Evolutionary conservation across 2,329 filamentous ascomycete genomes (phyloP).

Genomic region (Alternaria sp.): DNA sequence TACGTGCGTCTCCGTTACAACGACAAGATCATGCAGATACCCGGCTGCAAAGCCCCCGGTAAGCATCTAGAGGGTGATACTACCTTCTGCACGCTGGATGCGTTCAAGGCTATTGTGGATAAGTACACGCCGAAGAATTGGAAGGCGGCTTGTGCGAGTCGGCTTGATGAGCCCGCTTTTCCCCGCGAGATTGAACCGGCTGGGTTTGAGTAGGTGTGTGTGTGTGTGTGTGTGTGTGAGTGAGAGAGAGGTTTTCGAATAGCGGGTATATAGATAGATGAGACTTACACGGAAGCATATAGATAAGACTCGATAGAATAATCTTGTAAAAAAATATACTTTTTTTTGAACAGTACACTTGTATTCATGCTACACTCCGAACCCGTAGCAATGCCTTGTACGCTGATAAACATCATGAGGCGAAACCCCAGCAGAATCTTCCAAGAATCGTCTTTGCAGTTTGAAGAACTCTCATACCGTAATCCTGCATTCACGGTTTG

Average conservation of each 20-base stretch:
- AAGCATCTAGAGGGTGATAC: constrained; percentile 89
- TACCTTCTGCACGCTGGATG: constrained; percentile 89
- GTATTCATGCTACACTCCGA: too few relatives aligned
- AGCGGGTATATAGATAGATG: neutral
- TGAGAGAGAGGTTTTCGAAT: too few relatives aligned
- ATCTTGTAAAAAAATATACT: too few relatives aligned
- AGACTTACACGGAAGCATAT: neutral
- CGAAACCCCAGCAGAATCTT: too few relatives aligned
- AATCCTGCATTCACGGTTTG: too few relatives aligned
- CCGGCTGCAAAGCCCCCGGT: constrained; percentile 77
- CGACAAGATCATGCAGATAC: constrained; percentile 80
- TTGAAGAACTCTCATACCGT: too few relatives aligned
- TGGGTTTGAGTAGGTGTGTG: constrained; percentile 34
- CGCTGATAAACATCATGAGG: too few relatives aligned
- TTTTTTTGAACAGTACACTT: too few relatives aligned
- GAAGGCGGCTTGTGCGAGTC: constrained; percentile 68
- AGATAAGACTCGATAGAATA: neutral
- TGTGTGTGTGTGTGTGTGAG: neutral
- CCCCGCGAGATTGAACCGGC: constrained; percentile 53
- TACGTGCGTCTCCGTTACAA: constrained; percentile 94
- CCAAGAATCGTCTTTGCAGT: too few relatives aligned
- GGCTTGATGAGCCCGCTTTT: constrained; percentile 64
- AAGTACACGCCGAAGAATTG: constrained; percentile 86
- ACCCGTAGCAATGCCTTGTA: too few relatives aligned
- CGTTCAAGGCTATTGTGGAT: constrained; percentile 93